Evolutionary conservation across 192 early-diverging fungal genomes (phyloP).

Genomic region (Umbelopsis sp.): DNA sequence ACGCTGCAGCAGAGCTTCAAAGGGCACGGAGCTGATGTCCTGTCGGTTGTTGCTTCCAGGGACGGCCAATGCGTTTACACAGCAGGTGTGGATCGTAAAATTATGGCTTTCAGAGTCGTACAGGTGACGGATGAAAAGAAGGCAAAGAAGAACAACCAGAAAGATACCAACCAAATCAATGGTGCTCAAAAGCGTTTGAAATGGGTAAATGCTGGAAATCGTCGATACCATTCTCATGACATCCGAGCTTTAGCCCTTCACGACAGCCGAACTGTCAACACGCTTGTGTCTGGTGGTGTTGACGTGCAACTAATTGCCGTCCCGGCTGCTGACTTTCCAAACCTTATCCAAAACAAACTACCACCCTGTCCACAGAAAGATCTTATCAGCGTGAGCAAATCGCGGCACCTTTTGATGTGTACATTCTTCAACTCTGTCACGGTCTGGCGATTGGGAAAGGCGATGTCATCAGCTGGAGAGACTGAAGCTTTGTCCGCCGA

Average conservation of each 20-base stretch:
- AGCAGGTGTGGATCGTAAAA: conserved; percentile 89
- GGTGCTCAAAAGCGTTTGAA: conserved; percentile 38
- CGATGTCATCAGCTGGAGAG: conserved; percentile 20
- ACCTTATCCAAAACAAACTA: conserved; percentile 61
- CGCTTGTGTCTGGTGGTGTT: conserved; percentile 85
- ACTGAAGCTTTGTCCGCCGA: conserved; percentile 42
- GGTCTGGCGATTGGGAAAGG: conserved; percentile 83
- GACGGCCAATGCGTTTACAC: conserved; percentile 79
- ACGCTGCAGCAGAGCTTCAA: conserved; percentile 72
- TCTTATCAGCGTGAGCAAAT: conserved; percentile 61
- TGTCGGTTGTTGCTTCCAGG: conserved; percentile 73
- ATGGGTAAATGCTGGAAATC: conserved; percentile 85
- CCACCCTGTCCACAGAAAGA: conserved; percentile 67
- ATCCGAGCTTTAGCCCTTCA: conserved; percentile 85
- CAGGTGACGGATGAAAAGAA: conserved; percentile 43
- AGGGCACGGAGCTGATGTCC: conserved; percentile 85
- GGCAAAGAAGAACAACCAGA: conserved; percentile 33
- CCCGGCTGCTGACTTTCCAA: conserved; percentile 60
- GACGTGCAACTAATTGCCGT: conserved; percentile 75
- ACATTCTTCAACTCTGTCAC: conserved; percentile 71
- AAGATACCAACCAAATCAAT: conserved; percentile 25
- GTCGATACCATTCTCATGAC: conserved; percentile 94
- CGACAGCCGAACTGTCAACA: conserved; percentile 65
- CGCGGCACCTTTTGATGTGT: conserved; percentile 62
- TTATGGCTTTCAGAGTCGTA: conserved; percentile 67